These are phyloP conservation scores for Osmanthus fragrans DNA, from an alignment of 257 asterid species.

Conservation along the genomic window DNA sequence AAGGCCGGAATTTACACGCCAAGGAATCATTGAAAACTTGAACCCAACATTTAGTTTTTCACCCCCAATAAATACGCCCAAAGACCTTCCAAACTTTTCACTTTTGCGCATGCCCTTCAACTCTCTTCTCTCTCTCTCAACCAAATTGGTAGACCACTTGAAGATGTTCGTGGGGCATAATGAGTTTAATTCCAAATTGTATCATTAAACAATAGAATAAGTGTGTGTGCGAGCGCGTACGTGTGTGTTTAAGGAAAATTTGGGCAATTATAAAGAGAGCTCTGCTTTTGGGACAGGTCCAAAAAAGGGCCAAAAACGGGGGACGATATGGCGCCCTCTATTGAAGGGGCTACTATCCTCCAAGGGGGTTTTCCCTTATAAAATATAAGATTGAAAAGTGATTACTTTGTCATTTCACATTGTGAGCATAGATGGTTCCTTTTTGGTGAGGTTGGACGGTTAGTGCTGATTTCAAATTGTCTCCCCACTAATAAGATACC, in stretches of 20 bases:
- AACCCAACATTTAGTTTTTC: background rate
- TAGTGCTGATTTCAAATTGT: background rate
- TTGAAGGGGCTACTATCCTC: no score
- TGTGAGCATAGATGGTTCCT: background rate
- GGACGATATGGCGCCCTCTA: no score
- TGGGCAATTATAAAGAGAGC: background rate
- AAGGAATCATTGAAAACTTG: background rate
- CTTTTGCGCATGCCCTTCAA: background rate
- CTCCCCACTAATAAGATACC: background rate
- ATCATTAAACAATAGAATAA: background rate
- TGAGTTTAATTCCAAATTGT: background rate
- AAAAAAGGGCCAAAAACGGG: no score
- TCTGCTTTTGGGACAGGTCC: no score
- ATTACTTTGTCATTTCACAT: background rate
- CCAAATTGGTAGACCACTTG: no score
- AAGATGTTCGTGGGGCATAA: no score
- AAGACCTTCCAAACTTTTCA: background rate
- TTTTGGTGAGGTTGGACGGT: background rate
- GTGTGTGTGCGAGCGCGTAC: no score
- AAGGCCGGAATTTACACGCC: background rate
- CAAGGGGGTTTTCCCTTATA: no score
- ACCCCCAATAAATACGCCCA: conserved; percentile 2
- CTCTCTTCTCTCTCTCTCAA: conserved; percentile 1
- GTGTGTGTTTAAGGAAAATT: background rate
- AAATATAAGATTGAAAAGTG: background rate